These are phyloP conservation scores for Saturnispora quitensis DNA, from an alignment of 805 yeast species.

Conservation along the genomic window DNA sequence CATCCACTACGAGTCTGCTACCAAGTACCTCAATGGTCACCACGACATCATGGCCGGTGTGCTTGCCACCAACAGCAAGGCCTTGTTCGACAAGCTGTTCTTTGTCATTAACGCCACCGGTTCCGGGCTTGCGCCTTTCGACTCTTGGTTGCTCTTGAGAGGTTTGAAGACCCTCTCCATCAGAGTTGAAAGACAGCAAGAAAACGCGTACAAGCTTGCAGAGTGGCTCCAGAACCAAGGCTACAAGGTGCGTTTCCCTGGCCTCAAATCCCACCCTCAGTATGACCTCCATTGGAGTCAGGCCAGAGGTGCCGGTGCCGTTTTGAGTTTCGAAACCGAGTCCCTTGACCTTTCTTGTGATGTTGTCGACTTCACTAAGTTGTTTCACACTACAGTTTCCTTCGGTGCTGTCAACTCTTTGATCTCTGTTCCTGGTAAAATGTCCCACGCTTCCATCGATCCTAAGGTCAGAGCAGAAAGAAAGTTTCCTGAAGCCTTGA, in stretches of 20 bases:
- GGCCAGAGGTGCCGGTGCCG: slow-evolving; percentile 85
- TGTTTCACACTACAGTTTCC: slow-evolving; percentile 85
- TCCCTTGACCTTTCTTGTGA: slow-evolving; percentile 52
- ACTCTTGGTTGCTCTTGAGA: slow-evolving; percentile 79
- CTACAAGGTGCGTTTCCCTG: slow-evolving; percentile 78
- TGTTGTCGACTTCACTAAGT: slow-evolving; percentile 64
- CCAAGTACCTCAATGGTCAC: slow-evolving; percentile 88
- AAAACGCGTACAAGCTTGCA: slow-evolving; percentile 68
- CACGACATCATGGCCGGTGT: slow-evolving; percentile 97
- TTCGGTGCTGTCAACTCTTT: slow-evolving; percentile 92
- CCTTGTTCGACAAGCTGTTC: slow-evolving; percentile 60
- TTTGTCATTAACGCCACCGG: slow-evolving; percentile 86
- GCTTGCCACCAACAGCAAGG: slow-evolving; percentile 56
- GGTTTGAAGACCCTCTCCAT: slow-evolving; percentile 85
- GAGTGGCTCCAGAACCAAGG: slow-evolving; percentile 59
- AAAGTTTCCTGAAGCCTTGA: slow-evolving; percentile 85
- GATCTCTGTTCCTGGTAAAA: slow-evolving; percentile 87
- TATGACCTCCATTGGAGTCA: slow-evolving; percentile 67
- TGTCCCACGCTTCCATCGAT: slow-evolving; percentile 97
- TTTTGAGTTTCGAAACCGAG: slow-evolving; percentile 83
- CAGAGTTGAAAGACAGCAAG: slow-evolving; percentile 81
- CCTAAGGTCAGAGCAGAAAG: slow-evolving; percentile 79
- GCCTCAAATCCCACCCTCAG: slow-evolving; percentile 73
- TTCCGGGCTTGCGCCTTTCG: slow-evolving; percentile 86
- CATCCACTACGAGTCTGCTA: slow-evolving; percentile 88